Evolutionary conservation across 306 rosid genomes (phyloP).

Genomic region (Pueraria montana): DNA sequence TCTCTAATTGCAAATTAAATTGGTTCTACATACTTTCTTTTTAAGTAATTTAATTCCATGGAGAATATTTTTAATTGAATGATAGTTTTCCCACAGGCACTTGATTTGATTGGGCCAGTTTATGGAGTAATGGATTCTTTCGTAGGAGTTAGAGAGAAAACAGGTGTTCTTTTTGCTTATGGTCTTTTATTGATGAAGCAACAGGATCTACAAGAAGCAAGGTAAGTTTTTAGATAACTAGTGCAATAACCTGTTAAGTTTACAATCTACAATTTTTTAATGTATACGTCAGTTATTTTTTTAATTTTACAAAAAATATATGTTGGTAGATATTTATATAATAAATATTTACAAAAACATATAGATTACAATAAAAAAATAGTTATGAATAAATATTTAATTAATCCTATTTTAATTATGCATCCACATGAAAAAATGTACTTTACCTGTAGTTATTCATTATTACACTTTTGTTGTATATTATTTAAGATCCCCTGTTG

Average conservation of each 20-base stretch:
- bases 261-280: neutral
- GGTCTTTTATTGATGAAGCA: conserved; percentile 95
- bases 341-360: neutral
- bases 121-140: conserved; percentile 92
- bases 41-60: conserved; percentile 15
- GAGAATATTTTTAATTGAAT: conserved; percentile 42
- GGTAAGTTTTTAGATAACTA: conserved; percentile 55
- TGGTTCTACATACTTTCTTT: conserved; percentile 22
- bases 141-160: conserved; percentile 99
- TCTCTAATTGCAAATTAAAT: conserved; percentile 27
- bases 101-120: conserved; percentile 91
- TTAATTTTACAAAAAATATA: neutral
- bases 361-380: neutral
- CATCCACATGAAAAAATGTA: conserved; percentile 4
- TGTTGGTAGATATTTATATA: neutral
- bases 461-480: neutral
- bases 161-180: conserved; percentile 89
- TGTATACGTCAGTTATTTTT: neutral
- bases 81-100: conserved; percentile 76
- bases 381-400: neutral
- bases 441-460: neutral
- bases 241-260: neutral
- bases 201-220: conserved; percentile 96
- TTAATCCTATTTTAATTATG: conserved; percentile 9
- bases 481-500: neutral